phyloP scores from a whole-genome alignment of 768 basidiomycete genomes.

The Rhizopogon salebrosus region DNA sequence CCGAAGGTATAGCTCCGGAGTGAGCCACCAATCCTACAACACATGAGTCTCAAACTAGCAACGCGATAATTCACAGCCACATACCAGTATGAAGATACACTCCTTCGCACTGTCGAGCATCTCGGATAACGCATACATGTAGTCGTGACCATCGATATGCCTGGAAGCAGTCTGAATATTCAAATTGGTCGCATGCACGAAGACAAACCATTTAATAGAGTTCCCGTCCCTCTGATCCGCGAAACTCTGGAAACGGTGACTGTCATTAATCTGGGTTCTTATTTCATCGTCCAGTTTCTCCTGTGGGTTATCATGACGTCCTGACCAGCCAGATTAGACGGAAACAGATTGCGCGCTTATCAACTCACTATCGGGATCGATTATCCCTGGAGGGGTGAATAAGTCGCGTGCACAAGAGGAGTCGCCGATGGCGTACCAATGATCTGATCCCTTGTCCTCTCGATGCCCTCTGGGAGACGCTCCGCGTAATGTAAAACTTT shows the following conservation, averaged over 20 bases:
- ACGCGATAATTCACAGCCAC: conserved; percentile 8
- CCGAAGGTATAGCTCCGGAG: conserved; percentile 91
- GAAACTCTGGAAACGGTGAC: conserved; percentile 85
- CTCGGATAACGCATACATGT: conserved; percentile 92
- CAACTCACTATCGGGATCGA: conserved; percentile 30
- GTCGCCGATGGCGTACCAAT: conserved; percentile 22
- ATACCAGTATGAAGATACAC: conserved; percentile 80
- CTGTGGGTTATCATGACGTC: conserved; percentile 71
- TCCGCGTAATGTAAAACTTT: conserved; percentile 32
- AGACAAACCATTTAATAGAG: conserved; percentile 71
- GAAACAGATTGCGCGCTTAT: background rate
- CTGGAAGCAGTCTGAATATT: conserved; percentile 23
- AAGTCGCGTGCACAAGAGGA: background rate
- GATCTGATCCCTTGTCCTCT: conserved; percentile 31
- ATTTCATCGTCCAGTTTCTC: conserved; percentile 70
- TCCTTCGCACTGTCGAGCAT: conserved; percentile 79
- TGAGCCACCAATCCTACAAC: conserved; percentile 84
- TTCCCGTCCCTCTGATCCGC: conserved; percentile 67
- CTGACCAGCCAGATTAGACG: conserved; percentile 13
- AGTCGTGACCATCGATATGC: conserved; percentile 95
- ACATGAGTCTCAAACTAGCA: conserved; percentile 1
- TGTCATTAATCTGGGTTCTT: conserved; percentile 66
- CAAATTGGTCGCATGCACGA: background rate
- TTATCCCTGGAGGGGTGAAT: conserved; percentile 19
- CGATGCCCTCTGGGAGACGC: conserved; percentile 32